Percentiles rank a stretch among this genome's conserved stretches.
phyloP scores from a whole-genome alignment of 2,329 filamentous ascomycete genomes.

The Monosporascus sp. region DNA sequence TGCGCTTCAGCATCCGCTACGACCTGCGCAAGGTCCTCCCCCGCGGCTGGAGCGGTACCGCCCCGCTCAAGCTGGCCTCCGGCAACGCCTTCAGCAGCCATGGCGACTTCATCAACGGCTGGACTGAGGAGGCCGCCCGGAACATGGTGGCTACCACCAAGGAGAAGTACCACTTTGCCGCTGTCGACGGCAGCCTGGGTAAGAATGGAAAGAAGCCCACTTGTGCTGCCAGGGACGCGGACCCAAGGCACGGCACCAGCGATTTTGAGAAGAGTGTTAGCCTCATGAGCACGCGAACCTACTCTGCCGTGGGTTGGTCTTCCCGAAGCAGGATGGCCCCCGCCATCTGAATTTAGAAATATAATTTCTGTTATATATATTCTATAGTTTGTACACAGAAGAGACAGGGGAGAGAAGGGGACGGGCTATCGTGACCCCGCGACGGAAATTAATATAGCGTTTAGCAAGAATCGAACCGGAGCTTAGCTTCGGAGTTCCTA shows the following conservation, averaged over 20 bases:
- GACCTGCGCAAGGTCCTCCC: slow-evolving; percentile 35
- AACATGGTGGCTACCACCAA: slow-evolving; percentile 30
- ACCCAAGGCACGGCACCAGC: slow-evolving; percentile 33
- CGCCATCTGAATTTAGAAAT: too few species aligned
- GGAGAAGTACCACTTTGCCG: slow-evolving; percentile 27
- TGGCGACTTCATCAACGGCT: slow-evolving; percentile 43
- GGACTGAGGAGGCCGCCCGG: slow-evolving; percentile 34
- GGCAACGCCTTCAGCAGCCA: slow-evolving; percentile 35
- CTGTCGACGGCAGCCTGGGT: slow-evolving; percentile 30
- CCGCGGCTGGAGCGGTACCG: slow-evolving; percentile 33
- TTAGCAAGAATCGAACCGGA: too few species aligned
- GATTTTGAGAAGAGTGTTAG: slow-evolving; percentile 32
- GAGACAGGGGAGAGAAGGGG: too few species aligned
- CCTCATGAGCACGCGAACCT: slow-evolving; percentile 4
- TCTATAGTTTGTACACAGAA: too few species aligned
- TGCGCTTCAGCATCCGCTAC: slow-evolving; percentile 40
- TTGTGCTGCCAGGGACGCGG: slow-evolving; percentile 33
- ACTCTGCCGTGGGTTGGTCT: too few species aligned
- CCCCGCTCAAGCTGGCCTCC: slow-evolving; percentile 35
- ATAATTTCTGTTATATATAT: too few species aligned
- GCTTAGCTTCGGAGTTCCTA: too few species aligned
- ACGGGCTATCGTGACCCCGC: too few species aligned
- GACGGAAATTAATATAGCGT: too few species aligned
- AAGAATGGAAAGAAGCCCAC: slow-evolving; percentile 22
- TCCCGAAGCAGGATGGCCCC: too few species aligned